phyloP scores from a whole-genome alignment of 306 rosid species.

The Cucumis cinereus region DNA sequence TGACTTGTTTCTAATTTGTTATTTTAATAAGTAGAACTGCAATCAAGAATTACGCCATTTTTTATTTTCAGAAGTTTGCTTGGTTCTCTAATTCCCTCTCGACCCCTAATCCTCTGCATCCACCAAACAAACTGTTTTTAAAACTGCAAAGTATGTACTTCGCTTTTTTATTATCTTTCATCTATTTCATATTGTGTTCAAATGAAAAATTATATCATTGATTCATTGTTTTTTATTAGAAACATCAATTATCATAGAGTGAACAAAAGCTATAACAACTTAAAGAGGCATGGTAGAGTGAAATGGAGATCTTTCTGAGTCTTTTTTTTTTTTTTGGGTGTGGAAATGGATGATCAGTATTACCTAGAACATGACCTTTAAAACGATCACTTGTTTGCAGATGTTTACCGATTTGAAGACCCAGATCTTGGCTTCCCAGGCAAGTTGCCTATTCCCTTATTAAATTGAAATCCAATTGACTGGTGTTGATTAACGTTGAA shows the following conservation, averaged over 20 bases:
- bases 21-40: not conserved
- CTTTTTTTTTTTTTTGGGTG: not conserved
- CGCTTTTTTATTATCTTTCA: not conserved
- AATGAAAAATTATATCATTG: not conserved
- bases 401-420: conserved; percentile 43
- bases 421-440: conserved; percentile 46
- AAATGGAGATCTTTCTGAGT: not conserved
- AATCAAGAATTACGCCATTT: not conserved
- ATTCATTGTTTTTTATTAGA: not conserved
- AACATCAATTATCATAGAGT: not conserved
- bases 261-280: not conserved
- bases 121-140: not conserved
- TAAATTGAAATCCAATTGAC: not conserved
- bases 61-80: not conserved
- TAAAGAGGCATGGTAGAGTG: not conserved
- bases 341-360: not conserved
- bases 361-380: not conserved
- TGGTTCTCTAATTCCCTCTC: not conserved
- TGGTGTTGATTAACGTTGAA: not conserved
- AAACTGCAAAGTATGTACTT: not conserved
- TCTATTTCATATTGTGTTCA: not conserved
- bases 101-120: not conserved
- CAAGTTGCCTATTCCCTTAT: conserved; percentile 6
- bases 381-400: conserved; percentile 20
- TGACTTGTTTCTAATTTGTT: not conserved